Conservation (phyloP, 768 basidiomycete genomes). For the Amanita muscaria region DNA sequence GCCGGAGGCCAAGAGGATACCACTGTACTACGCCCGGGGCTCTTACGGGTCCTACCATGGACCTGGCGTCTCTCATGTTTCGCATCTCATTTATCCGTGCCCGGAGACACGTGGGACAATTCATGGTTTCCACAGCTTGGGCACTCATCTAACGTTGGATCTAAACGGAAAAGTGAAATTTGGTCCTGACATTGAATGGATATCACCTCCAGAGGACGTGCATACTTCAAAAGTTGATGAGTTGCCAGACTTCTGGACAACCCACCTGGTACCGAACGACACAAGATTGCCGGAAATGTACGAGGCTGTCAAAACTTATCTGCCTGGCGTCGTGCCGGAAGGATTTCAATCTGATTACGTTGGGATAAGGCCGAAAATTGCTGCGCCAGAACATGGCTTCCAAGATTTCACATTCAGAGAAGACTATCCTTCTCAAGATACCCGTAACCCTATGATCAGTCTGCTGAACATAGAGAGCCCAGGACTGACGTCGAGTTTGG, state of each 20-base stretch:
- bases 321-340: conserved; percentile 51
- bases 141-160: conserved; percentile 88
- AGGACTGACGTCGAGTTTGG: conserved; percentile 80
- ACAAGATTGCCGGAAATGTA: conserved; percentile 58
- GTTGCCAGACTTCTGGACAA: conserved; percentile 69
- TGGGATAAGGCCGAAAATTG: conserved; percentile 84
- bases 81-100: conserved; percentile 86
- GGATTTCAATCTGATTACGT: conserved; percentile 76
- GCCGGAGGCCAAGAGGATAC: conserved; percentile 45
- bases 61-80: conserved; percentile 56
- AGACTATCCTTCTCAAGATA: conserved; percentile 41
- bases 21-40: conserved; percentile 75
- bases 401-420: conserved; percentile 74
- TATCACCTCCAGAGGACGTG: conserved; percentile 39
- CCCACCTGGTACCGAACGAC: conserved; percentile 55
- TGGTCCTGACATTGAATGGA: conserved; percentile 90
- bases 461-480: conserved; percentile 89
- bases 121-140: conserved; percentile 74
- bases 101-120: conserved; percentile 53
- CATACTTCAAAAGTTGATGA: conserved; percentile 22
- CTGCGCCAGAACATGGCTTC: conserved; percentile 63
- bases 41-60: conserved; percentile 87
- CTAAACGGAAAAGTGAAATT: conserved; percentile 79
- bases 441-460: conserved; percentile 57
- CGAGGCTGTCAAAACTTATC: conserved; percentile 60